Base-by-base conservation (phyloP, 2,329 filamentous ascomycete genomes). In the Bipolaris sorokiniana region DNA sequence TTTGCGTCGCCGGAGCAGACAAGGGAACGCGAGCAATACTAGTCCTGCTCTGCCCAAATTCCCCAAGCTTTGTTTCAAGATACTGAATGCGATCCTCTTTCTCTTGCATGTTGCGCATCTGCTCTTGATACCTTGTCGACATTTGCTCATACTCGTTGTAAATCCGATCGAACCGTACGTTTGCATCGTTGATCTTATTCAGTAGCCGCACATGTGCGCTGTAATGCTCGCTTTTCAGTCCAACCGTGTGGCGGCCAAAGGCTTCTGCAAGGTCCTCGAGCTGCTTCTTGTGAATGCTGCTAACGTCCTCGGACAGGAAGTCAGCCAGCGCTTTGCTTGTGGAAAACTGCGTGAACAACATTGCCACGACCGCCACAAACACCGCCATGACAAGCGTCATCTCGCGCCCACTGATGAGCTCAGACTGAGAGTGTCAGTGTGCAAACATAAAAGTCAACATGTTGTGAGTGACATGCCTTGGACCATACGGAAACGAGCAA, bases 61-160 rank as follows among this genome's bases (percentile, higher is more conserved):
- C 72, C 34, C 64, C 58, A 1, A 75, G 49, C 56, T 63, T 72
- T 11, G 51, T 55, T 31, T 74, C 63, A 16, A 77, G 65, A 10
- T 75, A 72, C 3, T 53, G 45, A 46, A 76, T 71, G 18, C 67
- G 70, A n/a, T 60, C 58, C 20, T 68, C 65, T 40, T 66, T 69
- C 56, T 74, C 72, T 28, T 66, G 53, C 20, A 48, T 54, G 33
- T 23, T 28, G 42, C 51, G 64, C 38, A 61, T 59, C 23, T 65
- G 57, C 23, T 65, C 59, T 31, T 62, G 64, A 11, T 59, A 65
- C 42, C 55, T 50, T 15, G 33, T 34, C 3, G 45, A 49, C n/a
- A 65, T 58, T 40, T 55, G 62, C 7, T 67, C 54, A 38, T 66
- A 58, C 28, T 66, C 63, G 38, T 18, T 16, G 50, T 55, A 42